Base-by-base conservation (phyloP, 2,329 filamentous ascomycete species). In the Westerdykella sp. region DNA sequence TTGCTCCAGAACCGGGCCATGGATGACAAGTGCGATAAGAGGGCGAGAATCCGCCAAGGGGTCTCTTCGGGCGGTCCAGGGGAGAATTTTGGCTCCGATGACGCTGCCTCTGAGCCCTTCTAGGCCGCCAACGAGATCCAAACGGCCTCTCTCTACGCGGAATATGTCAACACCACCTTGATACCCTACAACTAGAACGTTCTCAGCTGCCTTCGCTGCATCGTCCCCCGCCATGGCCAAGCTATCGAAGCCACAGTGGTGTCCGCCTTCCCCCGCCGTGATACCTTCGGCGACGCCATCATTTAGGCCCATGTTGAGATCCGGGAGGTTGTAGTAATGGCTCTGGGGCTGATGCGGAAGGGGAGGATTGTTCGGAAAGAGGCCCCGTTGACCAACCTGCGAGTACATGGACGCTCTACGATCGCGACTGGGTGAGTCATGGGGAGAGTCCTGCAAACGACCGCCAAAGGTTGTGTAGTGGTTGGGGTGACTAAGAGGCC, bases 101-200 rank as follows among this genome's bases (percentile, higher is more conserved):
- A 96, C 86, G 16, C 82, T 82, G 34, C 91, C 91, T 55, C 83
- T 80, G 22, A 96, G 72, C 4, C 87, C 87, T 57, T 84, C 83
- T 38, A 96, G 69, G 43, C 80, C 80, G 15, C 83, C 83, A 23
- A 88, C 69, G 16, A 79, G 75, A 43, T 87, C 84, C 42, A 87
- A 66, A 39, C 84, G 85, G 48, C 82, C 81, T 57, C 84, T 86
- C 35, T 81, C 80, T 23, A 94, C 76, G 15, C 80, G 75, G 51
- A 87, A 83, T 13, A 95, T 77, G 50, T 91, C 84, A 39, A 96
- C 62, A 1, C 83, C 83, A 34, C 87, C 87, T 61, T 95, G 85
- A 53, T 83, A 88, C 1, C 90, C 90, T 7, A 87, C 78, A 4
- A 95, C 67, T 36, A 89, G 72, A 21, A 86, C 80, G 63, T 84